A percentile compares a stretch with the other conserved stretches of the same genome.
These are phyloP conservation scores for Hyaloscypha variabilis DNA, from an alignment of 495 filamentous ascomycete species.

Conservation along the genomic window DNA sequence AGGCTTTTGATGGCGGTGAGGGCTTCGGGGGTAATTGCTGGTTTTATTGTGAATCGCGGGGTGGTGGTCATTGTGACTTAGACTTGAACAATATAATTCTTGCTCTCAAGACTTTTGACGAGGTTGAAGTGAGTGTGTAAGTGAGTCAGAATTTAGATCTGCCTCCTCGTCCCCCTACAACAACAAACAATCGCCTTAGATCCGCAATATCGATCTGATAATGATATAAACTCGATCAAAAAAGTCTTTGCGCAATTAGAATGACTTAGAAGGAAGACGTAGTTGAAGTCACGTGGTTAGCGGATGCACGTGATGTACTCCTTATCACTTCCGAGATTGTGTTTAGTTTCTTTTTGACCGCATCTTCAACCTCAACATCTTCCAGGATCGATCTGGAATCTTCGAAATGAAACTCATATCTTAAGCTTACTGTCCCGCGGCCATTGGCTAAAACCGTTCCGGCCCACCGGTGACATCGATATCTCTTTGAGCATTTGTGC, in stretches of 20 bases:
- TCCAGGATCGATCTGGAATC: background rate
- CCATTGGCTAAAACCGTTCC: background rate
- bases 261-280: too few species aligned
- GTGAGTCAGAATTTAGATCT: background rate
- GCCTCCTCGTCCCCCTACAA: background rate
- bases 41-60: constrained; percentile 29
- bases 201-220: background rate
- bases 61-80: background rate
- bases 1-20: constrained; percentile 38
- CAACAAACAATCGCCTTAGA: background rate
- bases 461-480: background rate
- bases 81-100: background rate
- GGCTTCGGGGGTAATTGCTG: constrained; percentile 41
- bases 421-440: background rate
- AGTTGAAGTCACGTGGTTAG: background rate
- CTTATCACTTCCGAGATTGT: constrained; percentile 1
- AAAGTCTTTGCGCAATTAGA: too few species aligned
- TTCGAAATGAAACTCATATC: background rate
- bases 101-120: background rate
- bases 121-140: background rate
- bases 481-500: background rate
- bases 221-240: background rate
- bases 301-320: background rate
- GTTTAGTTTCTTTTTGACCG: background rate
- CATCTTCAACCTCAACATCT: background rate